Evolutionary conservation across 129 eudicot genomes (phyloP), one percentile per base, ranked within the genome.

Genomic region (Rutidosis leptorrhynchoides): DNA sequence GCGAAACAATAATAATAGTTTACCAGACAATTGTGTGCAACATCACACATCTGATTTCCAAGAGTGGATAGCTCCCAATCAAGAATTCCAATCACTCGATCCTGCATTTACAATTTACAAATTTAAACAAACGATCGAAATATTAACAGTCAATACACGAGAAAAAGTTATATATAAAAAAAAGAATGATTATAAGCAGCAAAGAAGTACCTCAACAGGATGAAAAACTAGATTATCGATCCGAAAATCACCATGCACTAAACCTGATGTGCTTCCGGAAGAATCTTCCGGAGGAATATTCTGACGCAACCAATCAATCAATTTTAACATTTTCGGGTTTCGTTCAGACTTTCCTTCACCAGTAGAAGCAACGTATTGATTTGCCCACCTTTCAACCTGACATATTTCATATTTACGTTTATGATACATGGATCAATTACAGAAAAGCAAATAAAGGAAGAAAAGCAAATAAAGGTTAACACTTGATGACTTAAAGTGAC

Each of bases 321-420:
- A 79, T 60, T 76, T 83, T 30, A 85, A 75, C 98, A 93, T 93
- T 59, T 80, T 88, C 1, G 95, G 96, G 72, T 89, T 89, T 83
- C 98, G 80, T 64, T 77, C 77, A 14, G 96, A 86, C 73, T 84
- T 89, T n/a, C 96, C 98, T 82, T 76, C 96, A 37, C 95, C 88
- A 28, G 98, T 93, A 58, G 98, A 88, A 48, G 85, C 87, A 64
- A 93, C 65, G 68, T 93, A 93, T 53, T 93, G 98, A 35, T 78
- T 85, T 23, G 87, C 95, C 98, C 98, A 93, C 71, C 96, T 88
- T 62, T 93, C 98, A 46, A 93, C 95, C 98, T n/a, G n/a, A n/a
- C n/a, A n/a, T n/a, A n/a, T n/a, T n/a, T n/a, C n/a, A n/a, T n/a
- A n/a, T n/a, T n/a, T n/a, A n/a, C n/a, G n/a, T n/a, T n/a, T n/a